A percentile compares a stretch with the other conserved stretches of the same genome.
Conservation (phyloP, 805 yeast species). For the Wickerhamomyces canadensis region DNA sequence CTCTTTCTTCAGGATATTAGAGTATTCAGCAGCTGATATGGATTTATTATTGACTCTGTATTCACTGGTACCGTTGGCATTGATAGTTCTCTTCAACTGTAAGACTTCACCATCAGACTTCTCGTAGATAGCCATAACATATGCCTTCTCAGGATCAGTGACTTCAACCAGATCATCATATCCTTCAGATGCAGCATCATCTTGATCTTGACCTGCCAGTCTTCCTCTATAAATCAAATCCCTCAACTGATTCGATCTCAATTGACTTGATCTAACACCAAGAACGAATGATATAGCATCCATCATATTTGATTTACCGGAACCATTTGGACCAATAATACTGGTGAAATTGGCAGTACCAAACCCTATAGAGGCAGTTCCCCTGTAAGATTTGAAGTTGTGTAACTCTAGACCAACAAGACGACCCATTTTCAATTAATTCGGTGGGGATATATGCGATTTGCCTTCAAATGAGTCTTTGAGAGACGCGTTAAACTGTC, state of each 20-base stretch:
- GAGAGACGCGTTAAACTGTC: neutral
- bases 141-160: slow-evolving; percentile 41
- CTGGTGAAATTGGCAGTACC: slow-evolving; percentile 82
- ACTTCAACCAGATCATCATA: slow-evolving; percentile 18
- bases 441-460: too few species aligned
- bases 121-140: slow-evolving; percentile 75
- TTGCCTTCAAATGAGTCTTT: too few species aligned
- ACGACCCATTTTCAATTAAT: slow-evolving; percentile 63
- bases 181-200: slow-evolving; percentile 20
- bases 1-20: slow-evolving; percentile 61
- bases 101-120: slow-evolving; percentile 53
- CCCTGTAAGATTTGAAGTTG: slow-evolving; percentile 90
- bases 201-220: slow-evolving; percentile 23
- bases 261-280: slow-evolving; percentile 70
- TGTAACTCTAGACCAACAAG: slow-evolving; percentile 69
- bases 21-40: slow-evolving; percentile 62
- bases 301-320: slow-evolving; percentile 96
- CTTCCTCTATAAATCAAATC: slow-evolving; percentile 82
- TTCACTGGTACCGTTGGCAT: slow-evolving; percentile 54
- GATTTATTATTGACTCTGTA: slow-evolving; percentile 58
- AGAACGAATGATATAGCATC: slow-evolving; percentile 95
- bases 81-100: slow-evolving; percentile 58
- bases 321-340: slow-evolving; percentile 97
- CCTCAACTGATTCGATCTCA: slow-evolving; percentile 66
- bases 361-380: slow-evolving; percentile 70